Base-by-base conservation (phyloP, 2,329 filamentous ascomycete genomes). In the Epicoccum nigrum region DNA sequence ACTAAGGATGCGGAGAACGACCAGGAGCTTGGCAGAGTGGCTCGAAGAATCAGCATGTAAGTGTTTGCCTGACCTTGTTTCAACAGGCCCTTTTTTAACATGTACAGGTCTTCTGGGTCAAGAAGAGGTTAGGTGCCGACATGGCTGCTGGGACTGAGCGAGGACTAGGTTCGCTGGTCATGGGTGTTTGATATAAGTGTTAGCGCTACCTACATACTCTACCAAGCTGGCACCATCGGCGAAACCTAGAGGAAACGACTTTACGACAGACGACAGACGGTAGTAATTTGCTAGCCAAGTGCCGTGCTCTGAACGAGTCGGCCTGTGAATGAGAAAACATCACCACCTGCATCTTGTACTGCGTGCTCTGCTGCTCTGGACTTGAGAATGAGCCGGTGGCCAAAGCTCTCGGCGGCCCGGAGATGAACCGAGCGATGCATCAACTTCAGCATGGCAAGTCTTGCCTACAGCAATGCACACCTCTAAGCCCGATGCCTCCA, bases 31-130 rank as follows among this genome's bases (percentile, higher is more conserved):
- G 90, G 93, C 65, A 87, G 88, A 57, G 85, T 99, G 54, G 94
- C 92, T 20, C 84, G 94, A 75, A 86, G 93, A 73, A 88, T 99
- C 67, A 97, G 92, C 88, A 96, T 95, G 94, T 97, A 79, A 90
- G 90, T 74, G 2, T 17, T 41, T n/a, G 17, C 19, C 6, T 9
- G n/a, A 48, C 9, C 1, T 25, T n/a, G 2, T n/a, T 6, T 16
- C 15, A 40, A 2, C 1, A 13, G 12, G n/a, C n/a, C 6, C 11
- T 7, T n/a, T 25, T 41, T 54, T 68, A 38, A 70, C 56, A 6
- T 8, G 0, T 19, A 4, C 20, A 77, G 74, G 75, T 77, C 75
- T 45, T 72, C 73, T 45, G 74, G 75, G 44, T 73, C 73, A 25
- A 67, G 64, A 54, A 67, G 61, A 55, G 64, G 68, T 56, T 65